Conservation (phyloP, 1,139 yeast species). For the Schwanniomyces etchellsii region DNA sequence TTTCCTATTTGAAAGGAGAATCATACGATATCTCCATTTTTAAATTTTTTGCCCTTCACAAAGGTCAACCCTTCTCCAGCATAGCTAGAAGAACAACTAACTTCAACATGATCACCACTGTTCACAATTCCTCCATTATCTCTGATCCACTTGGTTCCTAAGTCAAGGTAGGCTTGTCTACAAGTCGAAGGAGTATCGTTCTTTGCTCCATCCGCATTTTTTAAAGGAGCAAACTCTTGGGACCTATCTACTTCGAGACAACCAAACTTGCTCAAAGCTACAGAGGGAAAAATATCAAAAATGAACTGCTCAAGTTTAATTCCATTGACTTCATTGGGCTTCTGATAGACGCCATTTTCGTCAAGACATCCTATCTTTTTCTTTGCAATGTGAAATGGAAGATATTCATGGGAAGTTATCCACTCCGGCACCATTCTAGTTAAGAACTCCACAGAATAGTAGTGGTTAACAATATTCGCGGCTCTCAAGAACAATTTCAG, state of each 20-base stretch:
- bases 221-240: constrained; percentile 89
- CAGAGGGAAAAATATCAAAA: constrained; percentile 88
- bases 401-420: constrained; percentile 57
- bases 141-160: constrained; percentile 74
- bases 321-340: constrained; percentile 79
- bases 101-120: constrained; percentile 62
- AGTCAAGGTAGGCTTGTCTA: constrained; percentile 53
- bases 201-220: constrained; percentile 78
- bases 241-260: constrained; percentile 84
- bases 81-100: constrained; percentile 68
- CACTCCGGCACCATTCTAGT: constrained; percentile 56
- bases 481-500: constrained; percentile 73
- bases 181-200: constrained; percentile 87
- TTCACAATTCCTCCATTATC: constrained; percentile 62
- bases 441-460: constrained; percentile 76
- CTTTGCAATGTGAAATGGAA: constrained; percentile 91
- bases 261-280: constrained; percentile 72
- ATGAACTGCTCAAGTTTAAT: constrained; percentile 95
- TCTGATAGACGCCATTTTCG: constrained; percentile 41
- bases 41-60: constrained; percentile 48
- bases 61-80: constrained; percentile 76
- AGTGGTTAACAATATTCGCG: constrained; percentile 96
- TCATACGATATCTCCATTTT: constrained; percentile 27
- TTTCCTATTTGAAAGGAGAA: too few relatives aligned
- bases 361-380: constrained; percentile 76